Base-by-base conservation (phyloP, 2,329 filamentous ascomycete species). In the Cercospora sp. region DNA sequence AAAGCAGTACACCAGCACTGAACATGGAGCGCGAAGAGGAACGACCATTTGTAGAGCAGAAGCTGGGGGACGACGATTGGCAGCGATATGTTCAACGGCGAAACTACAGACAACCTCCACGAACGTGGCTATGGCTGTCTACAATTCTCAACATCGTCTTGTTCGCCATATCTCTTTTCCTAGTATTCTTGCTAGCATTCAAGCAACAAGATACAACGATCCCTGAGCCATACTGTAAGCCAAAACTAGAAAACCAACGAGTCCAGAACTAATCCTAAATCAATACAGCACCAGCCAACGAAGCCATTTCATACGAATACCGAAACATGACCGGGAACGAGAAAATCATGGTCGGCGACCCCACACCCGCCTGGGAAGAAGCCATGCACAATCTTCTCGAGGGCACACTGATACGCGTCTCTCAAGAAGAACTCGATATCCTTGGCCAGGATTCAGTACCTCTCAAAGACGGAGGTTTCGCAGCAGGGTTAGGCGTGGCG, bases 151-250 rank as follows among this genome's bases (percentile, higher is more conserved):
- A 68, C n/a, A 45, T 61, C 3, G 6, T 68, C 21, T 57, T 68
- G 16, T 49, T 68, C 61, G 34, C 26, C 59, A 24, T 45, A 10
- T 65, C 53, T 21, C 43, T 68, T 16, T 61, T 65, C 21, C 62
- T 68, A 9, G 62, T 68, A 3, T 68, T 65, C 49, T 30, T 68
- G 61, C 12, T 68, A 28, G 62, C 66, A 6, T 65, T 58, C 28
- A 65, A 61, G 57, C 55, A 68, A 37, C 40, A 68, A 16, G 37
- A 6, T 8, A 7, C 21, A 21, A 53, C 57, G 8, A 55, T 69
- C 5, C n/a, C 64, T 34, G 64, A 66, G 49, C 51, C 67, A 69
- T 69, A 69, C 49, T 69, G 67, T 66, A 66, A 59, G 60, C 13
- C 10, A 21, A 4, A 1, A 28, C 24, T 2, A 21, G 8, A 12